phyloP scores from a whole-genome alignment of 305 asterid species.

The Fraxinus baroniana region DNA sequence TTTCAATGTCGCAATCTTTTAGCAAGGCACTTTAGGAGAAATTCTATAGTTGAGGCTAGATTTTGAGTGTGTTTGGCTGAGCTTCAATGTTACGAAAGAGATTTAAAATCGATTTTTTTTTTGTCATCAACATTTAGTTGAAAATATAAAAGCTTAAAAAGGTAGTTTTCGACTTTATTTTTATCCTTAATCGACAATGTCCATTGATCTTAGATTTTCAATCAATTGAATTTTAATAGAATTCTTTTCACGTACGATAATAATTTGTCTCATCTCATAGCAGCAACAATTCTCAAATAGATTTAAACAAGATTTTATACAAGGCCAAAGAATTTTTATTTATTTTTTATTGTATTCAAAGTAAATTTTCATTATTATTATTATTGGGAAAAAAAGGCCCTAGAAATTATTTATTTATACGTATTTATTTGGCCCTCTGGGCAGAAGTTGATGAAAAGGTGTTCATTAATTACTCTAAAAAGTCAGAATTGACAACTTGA shows the following conservation, averaged over 20 bases:
- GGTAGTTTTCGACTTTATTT: too few species aligned
- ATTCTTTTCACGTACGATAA: too few species aligned
- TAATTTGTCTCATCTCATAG: neutral
- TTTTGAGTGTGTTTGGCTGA: neutral
- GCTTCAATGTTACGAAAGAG: neutral
- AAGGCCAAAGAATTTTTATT: neutral
- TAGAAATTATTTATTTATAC: neutral
- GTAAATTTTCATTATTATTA: neutral
- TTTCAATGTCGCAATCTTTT: neutral
- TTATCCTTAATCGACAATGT: neutral
- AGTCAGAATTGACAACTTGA: slow-evolving; percentile 11
- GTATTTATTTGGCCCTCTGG: neutral
- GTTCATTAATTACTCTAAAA: neutral
- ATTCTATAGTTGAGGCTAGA: neutral
- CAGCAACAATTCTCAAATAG: neutral
- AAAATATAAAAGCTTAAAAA: too few species aligned
- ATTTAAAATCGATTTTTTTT: too few species aligned
- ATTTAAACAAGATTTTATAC: neutral
- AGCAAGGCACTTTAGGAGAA: neutral
- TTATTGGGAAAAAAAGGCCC: neutral
- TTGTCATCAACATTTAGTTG: neutral
- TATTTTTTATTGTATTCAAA: neutral
- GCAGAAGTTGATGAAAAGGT: neutral
- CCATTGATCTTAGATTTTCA: neutral
- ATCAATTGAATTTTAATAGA: neutral